phyloP scores from a whole-genome alignment of 2,329 filamentous ascomycete species.

The Talaromyces amestolkiae region DNA sequence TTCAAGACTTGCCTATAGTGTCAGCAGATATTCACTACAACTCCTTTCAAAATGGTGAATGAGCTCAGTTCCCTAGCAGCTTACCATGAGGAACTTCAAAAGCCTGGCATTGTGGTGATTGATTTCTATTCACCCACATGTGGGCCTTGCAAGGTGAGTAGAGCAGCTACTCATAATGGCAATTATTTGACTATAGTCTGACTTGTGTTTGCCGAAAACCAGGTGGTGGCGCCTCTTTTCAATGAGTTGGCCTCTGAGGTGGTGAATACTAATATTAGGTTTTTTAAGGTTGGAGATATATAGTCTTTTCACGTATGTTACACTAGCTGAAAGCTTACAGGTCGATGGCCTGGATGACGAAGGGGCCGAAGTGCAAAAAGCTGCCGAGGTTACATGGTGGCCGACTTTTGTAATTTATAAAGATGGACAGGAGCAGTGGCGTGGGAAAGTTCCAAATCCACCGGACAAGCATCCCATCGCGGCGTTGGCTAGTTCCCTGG shows the following conservation, averaged over 20 bases:
- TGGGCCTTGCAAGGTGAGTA: slow-evolving; percentile 1
- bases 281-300: slow-evolving; percentile 2
- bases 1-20: no score
- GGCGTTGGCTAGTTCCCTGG: not conserved
- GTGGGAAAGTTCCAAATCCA: slow-evolving; percentile 10
- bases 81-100: slow-evolving; percentile 4
- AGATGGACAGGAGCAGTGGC: slow-evolving; percentile 8
- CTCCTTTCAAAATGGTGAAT: no score
- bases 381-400: slow-evolving; percentile 5
- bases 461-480: slow-evolving; percentile 4
- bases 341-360: slow-evolving; percentile 2
- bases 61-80: not conserved
- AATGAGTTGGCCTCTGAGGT: not conserved
- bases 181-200: not conserved
- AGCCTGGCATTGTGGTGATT: slow-evolving; percentile 4
- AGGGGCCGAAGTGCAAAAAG: not conserved
- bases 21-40: no score
- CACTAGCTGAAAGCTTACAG: not conserved
- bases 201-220: no score
- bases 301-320: no score
- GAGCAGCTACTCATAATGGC: not conserved
- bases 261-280: not conserved
- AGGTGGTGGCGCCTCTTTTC: slow-evolving; percentile 9
- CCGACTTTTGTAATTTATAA: slow-evolving; percentile 5
- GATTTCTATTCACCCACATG: slow-evolving; percentile 10